Evolutionary conservation across 441 rosid species (phyloP).

Genomic region (Gossypium davidsonii): DNA sequence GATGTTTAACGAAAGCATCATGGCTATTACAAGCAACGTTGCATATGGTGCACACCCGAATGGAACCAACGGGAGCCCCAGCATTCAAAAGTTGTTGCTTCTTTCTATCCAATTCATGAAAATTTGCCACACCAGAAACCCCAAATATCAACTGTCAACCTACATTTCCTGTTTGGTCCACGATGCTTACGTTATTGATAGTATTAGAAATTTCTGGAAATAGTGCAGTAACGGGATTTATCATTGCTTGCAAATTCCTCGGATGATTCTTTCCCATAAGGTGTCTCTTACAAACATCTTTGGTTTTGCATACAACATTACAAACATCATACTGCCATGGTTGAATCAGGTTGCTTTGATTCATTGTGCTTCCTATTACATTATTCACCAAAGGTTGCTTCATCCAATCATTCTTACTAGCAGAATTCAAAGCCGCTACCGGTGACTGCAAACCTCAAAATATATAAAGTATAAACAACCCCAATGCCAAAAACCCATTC

Average conservation of each 20-base stretch:
- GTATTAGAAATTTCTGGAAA: not conserved
- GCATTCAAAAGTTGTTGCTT: constrained; percentile 19
- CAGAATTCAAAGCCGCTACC: not conserved
- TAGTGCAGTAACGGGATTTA: not conserved
- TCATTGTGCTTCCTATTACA: not conserved
- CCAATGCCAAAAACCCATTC: not conserved
- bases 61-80: constrained; percentile 18
- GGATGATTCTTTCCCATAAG: constrained; percentile 22
- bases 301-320: constrained; percentile 20
- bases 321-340: constrained; percentile 20
- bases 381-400: constrained; percentile 15
- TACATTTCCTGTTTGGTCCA: not conserved
- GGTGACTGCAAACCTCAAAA: constrained; percentile 11
- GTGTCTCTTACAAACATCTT: constrained; percentile 22
- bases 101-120: constrained; percentile 22
- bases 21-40: constrained; percentile 23
- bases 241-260: constrained; percentile 13
- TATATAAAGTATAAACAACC: not conserved
- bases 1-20: constrained; percentile 17
- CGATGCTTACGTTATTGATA: not conserved
- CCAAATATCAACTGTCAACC: constrained; percentile 8
- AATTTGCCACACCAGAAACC: not conserved
- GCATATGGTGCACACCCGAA: constrained; percentile 21
- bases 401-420: constrained; percentile 1
- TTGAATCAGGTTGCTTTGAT: constrained; percentile 7